Conservation (phyloP, 768 basidiomycete species). For the Tricholoma hemisulphureum region DNA sequence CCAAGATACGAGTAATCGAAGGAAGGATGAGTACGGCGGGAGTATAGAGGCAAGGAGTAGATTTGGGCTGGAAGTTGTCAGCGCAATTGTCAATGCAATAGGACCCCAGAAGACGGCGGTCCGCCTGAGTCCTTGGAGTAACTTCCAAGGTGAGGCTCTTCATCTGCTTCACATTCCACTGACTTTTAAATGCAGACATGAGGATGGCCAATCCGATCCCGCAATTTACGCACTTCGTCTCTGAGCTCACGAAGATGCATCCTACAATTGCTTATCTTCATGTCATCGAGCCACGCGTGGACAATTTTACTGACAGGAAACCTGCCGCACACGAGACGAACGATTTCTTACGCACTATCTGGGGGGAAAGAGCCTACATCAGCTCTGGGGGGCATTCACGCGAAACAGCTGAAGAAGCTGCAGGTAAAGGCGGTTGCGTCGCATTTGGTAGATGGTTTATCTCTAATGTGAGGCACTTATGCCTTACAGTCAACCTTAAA, state of each 20-base stretch:
- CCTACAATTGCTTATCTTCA: slow-evolving; percentile 48
- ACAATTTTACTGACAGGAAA: slow-evolving; percentile 9
- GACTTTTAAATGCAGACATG: slow-evolving; percentile 32
- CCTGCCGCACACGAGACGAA: slow-evolving; percentile 22
- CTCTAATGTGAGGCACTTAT: slow-evolving; percentile 31
- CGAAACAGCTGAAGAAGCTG: slow-evolving; percentile 27
- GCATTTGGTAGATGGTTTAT: slow-evolving; percentile 39
- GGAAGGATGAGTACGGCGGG: slow-evolving; percentile 70
- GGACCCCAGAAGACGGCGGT: slow-evolving; percentile 55
- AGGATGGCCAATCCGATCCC: slow-evolving; percentile 39
- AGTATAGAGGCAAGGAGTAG: slow-evolving; percentile 55
- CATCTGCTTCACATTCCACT: not conserved
- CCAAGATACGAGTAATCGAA: slow-evolving; percentile 25
- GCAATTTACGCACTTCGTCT: slow-evolving; percentile 33
- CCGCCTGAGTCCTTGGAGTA: slow-evolving; percentile 57
- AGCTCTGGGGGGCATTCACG: slow-evolving; percentile 36
- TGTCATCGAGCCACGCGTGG: slow-evolving; percentile 34
- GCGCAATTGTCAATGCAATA: slow-evolving; percentile 48
- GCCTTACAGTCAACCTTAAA: not conserved
- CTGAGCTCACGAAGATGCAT: slow-evolving; percentile 30
- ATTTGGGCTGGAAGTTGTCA: slow-evolving; percentile 55
- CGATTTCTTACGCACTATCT: slow-evolving; percentile 37
- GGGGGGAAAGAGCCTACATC: slow-evolving; percentile 32
- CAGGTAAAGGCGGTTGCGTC: slow-evolving; percentile 31
- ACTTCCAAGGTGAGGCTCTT: slow-evolving; percentile 31